Percentiles rank a stretch among this genome's conserved stretches.
Evolutionary conservation across 2,329 filamentous ascomycete genomes (phyloP).

Genomic region (Epichloe aotearoae): DNA sequence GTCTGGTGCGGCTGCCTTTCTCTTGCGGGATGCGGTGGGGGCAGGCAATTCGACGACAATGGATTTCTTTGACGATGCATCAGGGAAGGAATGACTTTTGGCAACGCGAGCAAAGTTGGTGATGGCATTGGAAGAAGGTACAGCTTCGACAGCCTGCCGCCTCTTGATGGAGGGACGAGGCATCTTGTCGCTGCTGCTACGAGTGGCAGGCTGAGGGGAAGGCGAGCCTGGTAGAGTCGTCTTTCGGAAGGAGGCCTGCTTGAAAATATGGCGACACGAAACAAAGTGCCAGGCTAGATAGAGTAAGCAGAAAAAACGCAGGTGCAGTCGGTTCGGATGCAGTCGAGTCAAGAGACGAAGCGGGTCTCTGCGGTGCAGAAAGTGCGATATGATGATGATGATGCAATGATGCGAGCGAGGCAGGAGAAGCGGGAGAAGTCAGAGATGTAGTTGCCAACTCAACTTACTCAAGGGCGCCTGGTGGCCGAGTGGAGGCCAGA

Average conservation of each 20-base stretch:
- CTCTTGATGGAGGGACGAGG: slow-evolving; percentile 6
- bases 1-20: slow-evolving; percentile 20
- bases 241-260: background rate
- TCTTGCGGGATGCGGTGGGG: slow-evolving; percentile 19
- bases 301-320: background rate
- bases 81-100: slow-evolving; percentile 22
- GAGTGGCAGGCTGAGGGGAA: background rate
- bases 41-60: slow-evolving; percentile 14
- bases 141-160: slow-evolving; percentile 7
- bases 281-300: background rate
- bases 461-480: background rate
- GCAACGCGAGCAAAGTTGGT: slow-evolving; percentile 34
- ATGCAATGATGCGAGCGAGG: background rate
- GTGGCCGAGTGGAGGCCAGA: slow-evolving; percentile 1
- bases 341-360: background rate
- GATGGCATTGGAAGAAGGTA: slow-evolving; percentile 19
- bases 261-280: background rate
- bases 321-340: background rate
- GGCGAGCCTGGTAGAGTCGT: background rate
- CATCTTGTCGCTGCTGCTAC: background rate
- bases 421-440: slow-evolving; percentile 3
- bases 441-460: background rate
- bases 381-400: background rate
- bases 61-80: slow-evolving; percentile 22
- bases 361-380: background rate